Base-by-base conservation (phyloP, 2,329 filamentous ascomycete genomes). In the Bipolaris victoriae region DNA sequence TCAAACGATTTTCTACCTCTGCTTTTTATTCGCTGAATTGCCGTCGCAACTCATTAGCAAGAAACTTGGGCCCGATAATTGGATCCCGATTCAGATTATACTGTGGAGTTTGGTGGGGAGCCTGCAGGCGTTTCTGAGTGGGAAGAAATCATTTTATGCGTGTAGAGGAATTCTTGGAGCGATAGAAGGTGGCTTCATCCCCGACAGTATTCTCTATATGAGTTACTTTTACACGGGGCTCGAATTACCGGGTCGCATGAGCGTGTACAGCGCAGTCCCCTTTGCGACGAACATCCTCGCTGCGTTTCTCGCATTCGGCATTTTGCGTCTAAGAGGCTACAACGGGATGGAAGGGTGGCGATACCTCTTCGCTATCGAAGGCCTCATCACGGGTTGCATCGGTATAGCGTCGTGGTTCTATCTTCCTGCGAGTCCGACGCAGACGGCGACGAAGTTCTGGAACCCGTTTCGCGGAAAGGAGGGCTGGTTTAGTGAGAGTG, bases 171-270 rank as follows among this genome's bases (percentile, higher is more conserved):
- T 82, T 0, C 66, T 82, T 0, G 79, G 80, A 0, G 61, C 80
- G 15, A 75, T 82, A 26, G 79, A 79, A 61, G 80, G 75, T 7
- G 79, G 79, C 0, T 88, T 88, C 61, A 88, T 88, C 48, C 85
- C 86, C 0, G 85, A 87, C 57, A 85, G 85, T 20, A 83, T 90
- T 13, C 77, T 90, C 0, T 92, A 88, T 74, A 79, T 91, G 5
- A 88, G 85, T 3, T 92, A 92, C 73, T 93, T 89, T 75, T 93
- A 92, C 77, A 92, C 86, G 44, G 85, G 85, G 0, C 82, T 82
- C 50, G 90, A 92, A 70, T 79, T 93, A 0, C 88, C 89, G 0
- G 82, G 84, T 10, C 83, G 90, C 1, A 77, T 92, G 16, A 85
- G 85, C 63, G 67, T 92, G 92, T 77, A 92, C 89, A 90, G 86